These are phyloP conservation scores for Aspergillus glaucus DNA, from an alignment of 2,329 filamentous ascomycete genomes.

Conservation along the genomic window DNA sequence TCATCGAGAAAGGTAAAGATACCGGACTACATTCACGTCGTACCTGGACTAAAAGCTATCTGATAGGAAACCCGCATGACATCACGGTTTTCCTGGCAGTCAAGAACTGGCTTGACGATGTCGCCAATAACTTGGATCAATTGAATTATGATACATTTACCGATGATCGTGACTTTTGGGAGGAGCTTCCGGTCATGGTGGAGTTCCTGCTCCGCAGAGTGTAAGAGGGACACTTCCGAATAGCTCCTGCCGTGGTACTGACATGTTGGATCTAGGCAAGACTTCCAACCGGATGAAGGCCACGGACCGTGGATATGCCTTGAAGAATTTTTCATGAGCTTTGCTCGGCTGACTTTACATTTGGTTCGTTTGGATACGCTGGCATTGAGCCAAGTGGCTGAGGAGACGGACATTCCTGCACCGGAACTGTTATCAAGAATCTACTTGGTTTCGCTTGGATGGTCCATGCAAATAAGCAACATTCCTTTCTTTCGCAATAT, in stretches of 20 bases:
- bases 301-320: conserved; percentile 25
- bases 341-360: conserved; percentile 34
- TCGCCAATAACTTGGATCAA: conserved; percentile 26
- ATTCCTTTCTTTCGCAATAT: conserved; percentile 35
- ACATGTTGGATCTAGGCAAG: conserved; percentile 17
- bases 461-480: conserved; percentile 25
- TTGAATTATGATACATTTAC: conserved; percentile 29
- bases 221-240: conserved; percentile 18
- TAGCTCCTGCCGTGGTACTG: conserved; percentile 1
- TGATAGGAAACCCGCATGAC: conserved; percentile 27
- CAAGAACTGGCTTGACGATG: conserved; percentile 39
- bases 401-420: conserved; percentile 22
- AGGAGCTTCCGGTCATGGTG: conserved; percentile 35
- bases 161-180: conserved; percentile 42
- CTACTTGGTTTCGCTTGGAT: conserved; percentile 31
- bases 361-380: conserved; percentile 35
- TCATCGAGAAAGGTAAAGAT: conserved; percentile 34
- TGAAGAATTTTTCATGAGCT: conserved; percentile 38
- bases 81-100: conserved; percentile 27
- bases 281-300: conserved; percentile 27
- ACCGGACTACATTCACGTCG: not conserved
- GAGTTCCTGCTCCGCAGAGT: conserved; percentile 36
- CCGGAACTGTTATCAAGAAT: conserved; percentile 25
- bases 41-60: conserved; percentile 3
- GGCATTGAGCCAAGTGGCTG: conserved; percentile 22